Percentiles rank a stretch among this genome's conserved stretches.
Evolutionary conservation across 257 asterid genomes (phyloP).

Genomic region (Cynanchum wilfordii): DNA sequence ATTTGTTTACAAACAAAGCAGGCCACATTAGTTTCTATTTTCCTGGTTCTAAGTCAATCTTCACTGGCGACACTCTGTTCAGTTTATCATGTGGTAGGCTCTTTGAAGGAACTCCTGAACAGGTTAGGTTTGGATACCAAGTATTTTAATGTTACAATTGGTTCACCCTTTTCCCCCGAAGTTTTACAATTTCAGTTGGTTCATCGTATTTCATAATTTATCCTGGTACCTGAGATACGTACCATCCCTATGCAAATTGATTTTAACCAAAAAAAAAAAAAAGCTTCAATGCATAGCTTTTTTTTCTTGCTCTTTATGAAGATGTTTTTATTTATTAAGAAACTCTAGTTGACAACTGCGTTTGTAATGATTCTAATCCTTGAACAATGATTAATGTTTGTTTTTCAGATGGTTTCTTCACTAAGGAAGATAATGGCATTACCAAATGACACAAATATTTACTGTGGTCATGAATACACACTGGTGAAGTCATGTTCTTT

Average conservation of each 20-base stretch:
- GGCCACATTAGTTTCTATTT: constrained; percentile 90
- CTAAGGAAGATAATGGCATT: constrained; percentile 60
- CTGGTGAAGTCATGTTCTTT: constrained; percentile 41
- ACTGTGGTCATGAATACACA: constrained; percentile 93
- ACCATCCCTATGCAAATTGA: background rate
- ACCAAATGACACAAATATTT: constrained; percentile 80
- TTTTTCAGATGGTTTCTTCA: constrained; percentile 74
- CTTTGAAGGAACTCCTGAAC: constrained; percentile 86
- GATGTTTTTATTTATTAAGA: background rate
- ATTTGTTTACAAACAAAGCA: constrained; percentile 23
- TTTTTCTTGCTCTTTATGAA: background rate
- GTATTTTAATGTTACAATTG: background rate
- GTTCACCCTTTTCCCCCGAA: background rate
- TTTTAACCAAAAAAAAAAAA: background rate
- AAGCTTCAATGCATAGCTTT: background rate
- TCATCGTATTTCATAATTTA: background rate
- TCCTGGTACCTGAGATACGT: background rate
- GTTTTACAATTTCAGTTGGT: constrained; percentile 6
- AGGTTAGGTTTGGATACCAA: constrained; percentile 39
- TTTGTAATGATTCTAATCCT: background rate
- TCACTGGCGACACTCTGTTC: constrained; percentile 92
- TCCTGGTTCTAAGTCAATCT: constrained; percentile 76
- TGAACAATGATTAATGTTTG: background rate
- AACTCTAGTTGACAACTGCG: background rate
- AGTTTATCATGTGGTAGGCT: constrained; percentile 96